These are phyloP conservation scores for Carallia pectinifolia DNA, from an alignment of 345 rosid species.

Conservation along the genomic window DNA sequence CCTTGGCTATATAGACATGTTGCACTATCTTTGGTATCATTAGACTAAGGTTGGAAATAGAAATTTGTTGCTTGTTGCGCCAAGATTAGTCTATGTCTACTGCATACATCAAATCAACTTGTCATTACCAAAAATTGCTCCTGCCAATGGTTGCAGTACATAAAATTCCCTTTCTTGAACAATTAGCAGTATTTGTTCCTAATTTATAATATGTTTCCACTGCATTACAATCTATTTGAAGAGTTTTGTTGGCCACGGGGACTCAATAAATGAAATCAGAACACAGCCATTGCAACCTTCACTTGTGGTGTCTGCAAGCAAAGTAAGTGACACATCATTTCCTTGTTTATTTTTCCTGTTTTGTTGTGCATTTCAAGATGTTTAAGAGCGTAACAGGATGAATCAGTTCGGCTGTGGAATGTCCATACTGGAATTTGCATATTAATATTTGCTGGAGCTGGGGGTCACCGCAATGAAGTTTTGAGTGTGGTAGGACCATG, in stretches of 20 bases:
- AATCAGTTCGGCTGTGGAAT: constrained; percentile 94
- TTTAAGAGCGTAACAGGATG: constrained; percentile 59
- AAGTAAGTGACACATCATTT: constrained; percentile 39
- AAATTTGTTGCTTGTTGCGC: too few relatives aligned
- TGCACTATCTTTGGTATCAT: background rate
- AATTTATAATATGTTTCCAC: background rate
- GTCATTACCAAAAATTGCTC: too few relatives aligned
- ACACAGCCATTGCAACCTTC: constrained; percentile 90
- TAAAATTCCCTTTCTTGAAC: too few relatives aligned
- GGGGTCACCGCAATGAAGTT: constrained; percentile 98
- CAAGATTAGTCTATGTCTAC: too few relatives aligned
- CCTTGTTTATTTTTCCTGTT: constrained; percentile 11
- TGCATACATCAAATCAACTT: too few relatives aligned
- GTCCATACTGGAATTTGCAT: constrained; percentile 94
- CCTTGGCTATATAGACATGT: background rate
- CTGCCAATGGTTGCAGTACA: too few relatives aligned
- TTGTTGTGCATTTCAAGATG: constrained; percentile 13
- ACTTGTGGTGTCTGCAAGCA: constrained; percentile 91
- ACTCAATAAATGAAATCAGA: constrained; percentile 92
- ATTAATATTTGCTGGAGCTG: constrained; percentile 95
- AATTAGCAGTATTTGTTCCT: background rate
- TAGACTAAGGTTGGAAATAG: background rate
- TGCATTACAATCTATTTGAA: constrained; percentile 26
- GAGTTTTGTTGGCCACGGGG: constrained; percentile 99
- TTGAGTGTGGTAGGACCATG: constrained; percentile 74